Base-by-base conservation (phyloP, 139 green algal species). In the Limnomonas spitsbergensis region DNA sequence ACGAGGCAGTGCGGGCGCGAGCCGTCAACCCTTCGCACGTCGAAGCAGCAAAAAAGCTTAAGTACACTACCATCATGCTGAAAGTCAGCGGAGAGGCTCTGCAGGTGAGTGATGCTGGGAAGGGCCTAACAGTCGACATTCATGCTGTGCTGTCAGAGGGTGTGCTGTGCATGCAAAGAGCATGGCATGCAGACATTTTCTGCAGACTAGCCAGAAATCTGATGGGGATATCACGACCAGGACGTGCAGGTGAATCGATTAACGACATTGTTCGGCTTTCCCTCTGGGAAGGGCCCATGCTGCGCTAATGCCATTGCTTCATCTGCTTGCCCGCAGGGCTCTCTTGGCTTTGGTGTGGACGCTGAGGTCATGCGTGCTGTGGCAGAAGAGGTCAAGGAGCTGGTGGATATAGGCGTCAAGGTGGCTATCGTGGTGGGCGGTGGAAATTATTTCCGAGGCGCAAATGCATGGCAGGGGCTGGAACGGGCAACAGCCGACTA, bases 361-460 rank as follows among this genome's bases (percentile, higher is more conserved):
- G 89, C 93, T 1, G 37, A 76, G 34, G 91, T 98, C 20, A 85
- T 99, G 31, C 71, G 91, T 29, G 68, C 78, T 4, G 87, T 99
- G 0, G 94, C 96, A 9, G 78, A 85, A 20, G 94, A 99, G 83
- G 91, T 99, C 40, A 88, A 87, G 4, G 80, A 85, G 56, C 90
- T 88, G 27, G 76, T 80, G 3, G 36, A 75, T 2, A 61, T 80
- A 14, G 90, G 92, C 38, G 76, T 97, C 38, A 69, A 94, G 79
- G 85, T 98, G 27, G 91, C 96, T 4, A 88, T 99, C 1, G 94
- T 98, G 2, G 95, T 99, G n/a, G 96, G 96, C 29, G 96, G 89
- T 3, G 89, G 89, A 36, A 99, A 99, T 85, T 99, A 97, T 83
- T 99, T 98, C 82, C 87, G 96, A 20, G 96, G 96, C 2, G 88